Conservation (phyloP, 139 green algal species). For the Pseudopediastrum boryanum region DNA sequence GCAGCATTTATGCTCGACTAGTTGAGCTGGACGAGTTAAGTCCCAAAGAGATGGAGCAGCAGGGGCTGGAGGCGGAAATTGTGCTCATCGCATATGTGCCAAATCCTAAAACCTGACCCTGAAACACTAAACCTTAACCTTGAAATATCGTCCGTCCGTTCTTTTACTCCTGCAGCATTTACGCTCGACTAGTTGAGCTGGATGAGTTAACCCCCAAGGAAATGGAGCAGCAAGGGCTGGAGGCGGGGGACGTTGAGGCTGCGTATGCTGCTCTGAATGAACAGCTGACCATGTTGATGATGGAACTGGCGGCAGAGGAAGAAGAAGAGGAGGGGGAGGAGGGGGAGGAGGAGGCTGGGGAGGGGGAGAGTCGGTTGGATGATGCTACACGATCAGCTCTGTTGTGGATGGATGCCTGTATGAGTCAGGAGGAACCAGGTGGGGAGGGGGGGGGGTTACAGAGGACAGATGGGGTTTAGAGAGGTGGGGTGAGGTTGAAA, state of each 20-base stretch:
- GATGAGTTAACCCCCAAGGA: not conserved
- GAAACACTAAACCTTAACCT: not conserved
- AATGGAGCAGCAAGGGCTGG: not conserved
- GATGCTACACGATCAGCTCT: constrained; percentile 18
- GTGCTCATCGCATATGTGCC: too few species aligned
- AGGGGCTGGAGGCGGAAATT: too few species aligned
- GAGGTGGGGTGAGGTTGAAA: not conserved
- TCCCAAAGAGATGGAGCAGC: too few species aligned
- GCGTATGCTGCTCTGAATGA: constrained; percentile 17
- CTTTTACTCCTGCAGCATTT: not conserved
- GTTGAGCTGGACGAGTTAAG: too few species aligned
- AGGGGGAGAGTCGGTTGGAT: not conserved
- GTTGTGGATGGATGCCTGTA: constrained; percentile 22
- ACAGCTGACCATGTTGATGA: constrained; percentile 2
- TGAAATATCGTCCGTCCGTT: not conserved
- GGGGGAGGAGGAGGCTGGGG: too few species aligned
- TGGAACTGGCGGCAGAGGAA: too few species aligned
- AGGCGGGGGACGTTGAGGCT: not conserved
- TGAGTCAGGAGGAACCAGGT: not conserved
- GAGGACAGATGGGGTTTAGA: not conserved
- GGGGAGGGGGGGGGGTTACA: not conserved
- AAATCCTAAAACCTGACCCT: not conserved
- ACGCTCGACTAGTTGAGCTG: constrained; percentile 7
- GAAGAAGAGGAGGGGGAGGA: too few species aligned
- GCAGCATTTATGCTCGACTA: too few species aligned